Conservation (phyloP, 1,284 basidiomycete species). For the Boletus semigastroideus region DNA sequence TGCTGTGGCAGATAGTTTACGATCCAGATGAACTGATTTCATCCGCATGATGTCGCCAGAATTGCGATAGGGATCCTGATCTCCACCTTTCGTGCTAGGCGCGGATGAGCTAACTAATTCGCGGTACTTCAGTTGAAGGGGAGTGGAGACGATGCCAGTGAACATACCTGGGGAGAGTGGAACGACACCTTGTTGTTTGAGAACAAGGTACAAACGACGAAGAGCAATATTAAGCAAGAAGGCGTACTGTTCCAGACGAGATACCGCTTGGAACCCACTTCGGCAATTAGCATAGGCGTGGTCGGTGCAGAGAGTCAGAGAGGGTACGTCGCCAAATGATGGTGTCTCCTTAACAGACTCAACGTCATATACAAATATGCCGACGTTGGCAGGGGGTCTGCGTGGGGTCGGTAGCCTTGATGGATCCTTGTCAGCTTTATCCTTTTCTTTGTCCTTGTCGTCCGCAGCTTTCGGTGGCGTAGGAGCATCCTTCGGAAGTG, state of each 20-base stretch:
- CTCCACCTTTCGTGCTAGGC: slow-evolving; percentile 36
- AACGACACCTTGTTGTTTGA: slow-evolving; percentile 91
- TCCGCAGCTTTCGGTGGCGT: slow-evolving; percentile 39
- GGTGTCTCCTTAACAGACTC: slow-evolving; percentile 62
- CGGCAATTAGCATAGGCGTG: slow-evolving; percentile 69
- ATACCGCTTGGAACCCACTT: slow-evolving; percentile 86
- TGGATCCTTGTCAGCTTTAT: slow-evolving; percentile 41
- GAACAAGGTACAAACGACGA: slow-evolving; percentile 84
- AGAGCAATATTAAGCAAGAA: slow-evolving; percentile 96
- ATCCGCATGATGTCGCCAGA: slow-evolving; percentile 91
- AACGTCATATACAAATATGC: slow-evolving; percentile 72
- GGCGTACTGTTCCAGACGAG: slow-evolving; percentile 95
- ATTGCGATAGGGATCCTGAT: slow-evolving; percentile 77
- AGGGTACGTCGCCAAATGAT: slow-evolving; percentile 69
- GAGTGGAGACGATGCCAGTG: slow-evolving; percentile 2
- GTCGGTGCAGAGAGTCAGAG: slow-evolving; percentile 74
- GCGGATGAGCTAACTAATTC: slow-evolving; percentile 38
- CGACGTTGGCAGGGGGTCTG: slow-evolving; percentile 76
- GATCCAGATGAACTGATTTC: slow-evolving; percentile 90
- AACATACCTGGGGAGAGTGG: slow-evolving; percentile 72
- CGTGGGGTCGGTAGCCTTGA: slow-evolving; percentile 64
- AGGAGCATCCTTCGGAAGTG: slow-evolving; percentile 54
- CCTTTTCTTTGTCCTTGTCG: slow-evolving; percentile 42
- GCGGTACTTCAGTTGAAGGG: slow-evolving; percentile 12
- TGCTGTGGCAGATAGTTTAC: slow-evolving; percentile 92